These are phyloP conservation scores for Vachellia pachyceras DNA, from an alignment of 306 rosid species.

Conservation along the genomic window DNA sequence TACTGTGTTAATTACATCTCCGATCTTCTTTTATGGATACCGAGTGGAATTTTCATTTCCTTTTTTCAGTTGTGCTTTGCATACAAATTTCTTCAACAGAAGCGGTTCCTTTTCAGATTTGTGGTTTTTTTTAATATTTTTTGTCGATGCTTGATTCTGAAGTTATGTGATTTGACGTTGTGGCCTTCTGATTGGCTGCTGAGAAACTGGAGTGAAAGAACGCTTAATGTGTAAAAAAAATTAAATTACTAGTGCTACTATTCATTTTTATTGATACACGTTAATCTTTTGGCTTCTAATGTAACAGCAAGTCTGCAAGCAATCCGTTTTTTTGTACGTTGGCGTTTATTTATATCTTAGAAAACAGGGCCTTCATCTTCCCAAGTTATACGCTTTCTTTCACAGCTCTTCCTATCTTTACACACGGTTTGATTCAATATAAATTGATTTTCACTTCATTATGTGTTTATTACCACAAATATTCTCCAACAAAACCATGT, in stretches of 20 bases:
- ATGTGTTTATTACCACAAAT: neutral
- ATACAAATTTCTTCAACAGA: neutral
- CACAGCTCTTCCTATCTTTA: neutral
- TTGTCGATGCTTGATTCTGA: neutral
- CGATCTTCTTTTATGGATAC: neutral
- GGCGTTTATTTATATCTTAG: slow-evolving; percentile 35
- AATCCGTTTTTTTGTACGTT: slow-evolving; percentile 35
- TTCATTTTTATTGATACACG: neutral
- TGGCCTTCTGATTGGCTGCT: slow-evolving; percentile 29
- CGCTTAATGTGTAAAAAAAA: neutral
- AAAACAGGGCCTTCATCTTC: slow-evolving; percentile 32
- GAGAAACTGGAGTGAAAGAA: slow-evolving; percentile 6
- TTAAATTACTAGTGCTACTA: too few species aligned
- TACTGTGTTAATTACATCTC: neutral
- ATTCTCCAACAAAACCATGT: neutral
- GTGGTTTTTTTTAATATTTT: neutral
- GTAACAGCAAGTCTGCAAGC: slow-evolving; percentile 40
- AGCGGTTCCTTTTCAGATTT: too few species aligned
- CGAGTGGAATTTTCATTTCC: neutral
- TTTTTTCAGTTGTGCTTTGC: neutral
- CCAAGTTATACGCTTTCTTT: slow-evolving; percentile 11
- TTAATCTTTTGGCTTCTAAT: slow-evolving; percentile 49
- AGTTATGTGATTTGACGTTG: neutral
- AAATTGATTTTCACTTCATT: neutral
- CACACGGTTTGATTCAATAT: neutral